A percentile compares a stretch with the other conserved stretches of the same genome.
These are phyloP conservation scores for Artemisia annua DNA, from an alignment of 129 eudicot species.

Conservation along the genomic window DNA sequence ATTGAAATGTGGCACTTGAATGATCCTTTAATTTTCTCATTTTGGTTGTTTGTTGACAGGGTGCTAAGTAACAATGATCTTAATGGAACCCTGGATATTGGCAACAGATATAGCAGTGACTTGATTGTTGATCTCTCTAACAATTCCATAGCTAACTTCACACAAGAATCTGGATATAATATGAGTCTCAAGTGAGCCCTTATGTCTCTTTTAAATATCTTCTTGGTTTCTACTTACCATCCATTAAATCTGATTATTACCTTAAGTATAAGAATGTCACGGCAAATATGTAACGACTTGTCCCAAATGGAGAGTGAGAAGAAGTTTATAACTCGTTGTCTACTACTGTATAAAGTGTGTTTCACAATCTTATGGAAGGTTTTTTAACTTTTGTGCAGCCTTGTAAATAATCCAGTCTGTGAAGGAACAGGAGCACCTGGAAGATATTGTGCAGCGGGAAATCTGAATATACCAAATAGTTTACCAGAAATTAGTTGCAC, in stretches of 20 bases:
- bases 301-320: too few relatives aligned
- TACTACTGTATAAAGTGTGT: background rate
- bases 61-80: constrained; percentile 63
- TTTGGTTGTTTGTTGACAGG: constrained; percentile 42
- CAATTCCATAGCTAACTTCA: constrained; percentile 54
- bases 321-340: too few relatives aligned
- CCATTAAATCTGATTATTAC: background rate
- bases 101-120: constrained; percentile 48
- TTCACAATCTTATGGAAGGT: constrained; percentile 3
- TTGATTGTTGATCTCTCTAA: constrained; percentile 58
- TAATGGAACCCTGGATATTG: constrained; percentile 64
- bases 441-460: constrained; percentile 49
- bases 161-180: constrained; percentile 39
- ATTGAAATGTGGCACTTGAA: background rate
- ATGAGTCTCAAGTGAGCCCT: constrained; percentile 52
- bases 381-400: constrained; percentile 44
- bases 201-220: background rate
- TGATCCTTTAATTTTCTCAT: background rate
- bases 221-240: background rate
- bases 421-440: constrained; percentile 38
- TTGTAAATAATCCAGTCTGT: constrained; percentile 72
- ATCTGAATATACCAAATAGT: constrained; percentile 17
- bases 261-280: background rate
- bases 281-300: too few relatives aligned
- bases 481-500: constrained; percentile 42